Conservation (phyloP, 352 stramenopile genomes). For the Halophytophthora batemanensis region DNA sequence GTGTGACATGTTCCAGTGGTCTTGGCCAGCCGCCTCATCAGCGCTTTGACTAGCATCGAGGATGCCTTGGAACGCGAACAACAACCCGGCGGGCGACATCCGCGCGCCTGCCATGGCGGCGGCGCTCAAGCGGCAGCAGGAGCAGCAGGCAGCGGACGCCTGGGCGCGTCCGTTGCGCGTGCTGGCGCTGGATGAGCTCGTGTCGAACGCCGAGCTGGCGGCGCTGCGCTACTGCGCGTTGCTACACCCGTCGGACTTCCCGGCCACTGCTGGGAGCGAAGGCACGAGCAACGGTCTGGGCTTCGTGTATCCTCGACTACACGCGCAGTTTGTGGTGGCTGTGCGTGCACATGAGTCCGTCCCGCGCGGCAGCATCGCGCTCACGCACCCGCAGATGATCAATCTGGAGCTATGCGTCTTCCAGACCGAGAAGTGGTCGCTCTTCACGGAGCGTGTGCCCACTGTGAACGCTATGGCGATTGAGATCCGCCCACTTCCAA, state of each 20-base stretch:
- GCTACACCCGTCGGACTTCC: conserved; percentile 65
- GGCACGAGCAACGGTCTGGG: conserved; percentile 14
- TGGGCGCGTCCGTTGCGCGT: conserved; percentile 43
- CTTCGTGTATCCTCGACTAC: conserved; percentile 58
- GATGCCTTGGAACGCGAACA: conserved; percentile 86
- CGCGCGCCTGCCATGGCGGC: conserved; percentile 67
- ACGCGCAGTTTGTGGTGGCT: conserved; percentile 77
- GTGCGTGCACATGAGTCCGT: conserved; percentile 38
- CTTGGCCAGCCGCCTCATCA: too few relatives aligned
- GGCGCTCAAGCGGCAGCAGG: conserved; percentile 49
- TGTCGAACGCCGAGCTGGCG: conserved; percentile 12
- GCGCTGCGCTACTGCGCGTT: conserved; percentile 50
- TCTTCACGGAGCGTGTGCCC: conserved; percentile 57
- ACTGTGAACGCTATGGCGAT: conserved; percentile 47
- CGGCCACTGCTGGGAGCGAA: conserved; percentile 7
- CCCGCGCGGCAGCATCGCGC: conserved; percentile 48
- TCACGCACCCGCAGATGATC: conserved; percentile 64
- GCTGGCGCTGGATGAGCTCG: conserved; percentile 40
- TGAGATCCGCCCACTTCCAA: conserved; percentile 61
- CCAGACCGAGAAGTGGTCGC: conserved; percentile 68
- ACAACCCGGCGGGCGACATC: conserved; percentile 80
- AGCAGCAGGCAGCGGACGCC: conserved; percentile 20
- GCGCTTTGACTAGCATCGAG: neutral
- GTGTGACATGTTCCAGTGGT: neutral
- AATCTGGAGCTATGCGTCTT: conserved; percentile 80